These are phyloP conservation scores for Podila epicladia DNA, from an alignment of 192 early-diverging fungal species.

Conservation along the genomic window DNA sequence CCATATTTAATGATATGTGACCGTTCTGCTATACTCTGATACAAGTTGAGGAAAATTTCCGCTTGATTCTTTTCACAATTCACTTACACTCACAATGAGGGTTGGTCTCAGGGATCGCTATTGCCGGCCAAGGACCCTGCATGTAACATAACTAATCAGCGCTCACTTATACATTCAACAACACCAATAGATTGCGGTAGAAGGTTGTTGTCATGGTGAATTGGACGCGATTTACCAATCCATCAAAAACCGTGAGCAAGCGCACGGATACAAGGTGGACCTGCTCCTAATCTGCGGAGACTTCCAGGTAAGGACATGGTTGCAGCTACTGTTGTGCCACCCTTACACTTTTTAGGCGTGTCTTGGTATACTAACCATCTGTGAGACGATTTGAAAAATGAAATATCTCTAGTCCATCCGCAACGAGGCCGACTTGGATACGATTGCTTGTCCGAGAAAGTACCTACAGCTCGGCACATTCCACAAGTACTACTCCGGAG, in stretches of 20 bases:
- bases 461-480: slow-evolving; percentile 88
- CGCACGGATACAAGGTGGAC: slow-evolving; percentile 78
- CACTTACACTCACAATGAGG: not conserved
- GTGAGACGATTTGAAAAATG: no score
- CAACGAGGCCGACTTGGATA: slow-evolving; percentile 82
- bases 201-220: slow-evolving; percentile 97
- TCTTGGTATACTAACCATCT: no score
- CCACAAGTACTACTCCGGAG: slow-evolving; percentile 93
- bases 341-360: no score
- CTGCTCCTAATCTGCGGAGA: slow-evolving; percentile 97
- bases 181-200: slow-evolving; percentile 75
- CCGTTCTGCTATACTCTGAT: no score
- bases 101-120: not conserved
- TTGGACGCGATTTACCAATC: slow-evolving; percentile 91
- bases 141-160: no score
- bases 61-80: not conserved
- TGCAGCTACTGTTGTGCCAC: no score
- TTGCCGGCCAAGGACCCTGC: not conserved
- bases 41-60: not conserved
- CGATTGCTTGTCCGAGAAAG: slow-evolving; percentile 87
- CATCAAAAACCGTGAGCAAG: slow-evolving; percentile 67
- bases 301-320: slow-evolving; percentile 74
- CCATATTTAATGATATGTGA: not conserved
- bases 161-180: not conserved
- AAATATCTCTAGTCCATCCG: slow-evolving; percentile 65